Conservation (phyloP, 2,329 filamentous ascomycete species). For the Fusarium sulawesiense region DNA sequence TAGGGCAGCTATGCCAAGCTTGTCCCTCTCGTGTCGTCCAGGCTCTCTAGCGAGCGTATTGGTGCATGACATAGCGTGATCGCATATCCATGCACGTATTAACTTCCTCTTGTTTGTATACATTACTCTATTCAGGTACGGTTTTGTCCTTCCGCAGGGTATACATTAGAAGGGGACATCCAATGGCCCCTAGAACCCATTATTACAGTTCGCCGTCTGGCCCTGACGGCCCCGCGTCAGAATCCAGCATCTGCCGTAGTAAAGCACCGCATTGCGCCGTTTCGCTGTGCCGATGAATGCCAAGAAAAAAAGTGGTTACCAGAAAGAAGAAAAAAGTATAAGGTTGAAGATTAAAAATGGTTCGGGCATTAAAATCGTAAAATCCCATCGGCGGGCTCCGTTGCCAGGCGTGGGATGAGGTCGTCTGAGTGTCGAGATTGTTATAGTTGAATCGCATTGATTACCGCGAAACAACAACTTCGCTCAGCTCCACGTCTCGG, state of each 20-base stretch:
- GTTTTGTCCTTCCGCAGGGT: conserved; percentile 41
- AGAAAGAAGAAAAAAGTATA: conserved; percentile 38
- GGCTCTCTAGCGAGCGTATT: conserved; percentile 51
- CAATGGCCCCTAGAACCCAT: conserved; percentile 39
- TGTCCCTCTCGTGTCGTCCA: conserved; percentile 29
- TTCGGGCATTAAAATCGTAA: conserved; percentile 48
- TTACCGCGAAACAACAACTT: conserved; percentile 58
- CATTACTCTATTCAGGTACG: conserved; percentile 54
- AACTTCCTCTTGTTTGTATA: conserved; percentile 52
- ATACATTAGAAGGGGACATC: conserved; percentile 46
- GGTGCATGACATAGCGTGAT: conserved; percentile 46
- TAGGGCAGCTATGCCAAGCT: conserved; percentile 24
- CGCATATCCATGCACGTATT: conserved; percentile 51
- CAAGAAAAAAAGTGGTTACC: conserved; percentile 49
- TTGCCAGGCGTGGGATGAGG: conserved; percentile 28
- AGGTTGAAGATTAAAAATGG: conserved; percentile 50
- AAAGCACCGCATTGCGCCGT: conserved; percentile 52
- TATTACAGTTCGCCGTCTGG: conserved; percentile 45
- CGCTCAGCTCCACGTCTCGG: conserved; percentile 58
- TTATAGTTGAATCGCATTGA: conserved; percentile 11
- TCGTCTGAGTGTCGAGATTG: conserved; percentile 13
- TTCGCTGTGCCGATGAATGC: conserved; percentile 57
- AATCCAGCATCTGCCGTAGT: conserved; percentile 42
- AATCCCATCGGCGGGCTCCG: conserved; percentile 20
- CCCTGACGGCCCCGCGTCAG: conserved; percentile 46